Conservation (phyloP, 352 stramenopile genomes). For the Elongisporangium prolatum region DNA sequence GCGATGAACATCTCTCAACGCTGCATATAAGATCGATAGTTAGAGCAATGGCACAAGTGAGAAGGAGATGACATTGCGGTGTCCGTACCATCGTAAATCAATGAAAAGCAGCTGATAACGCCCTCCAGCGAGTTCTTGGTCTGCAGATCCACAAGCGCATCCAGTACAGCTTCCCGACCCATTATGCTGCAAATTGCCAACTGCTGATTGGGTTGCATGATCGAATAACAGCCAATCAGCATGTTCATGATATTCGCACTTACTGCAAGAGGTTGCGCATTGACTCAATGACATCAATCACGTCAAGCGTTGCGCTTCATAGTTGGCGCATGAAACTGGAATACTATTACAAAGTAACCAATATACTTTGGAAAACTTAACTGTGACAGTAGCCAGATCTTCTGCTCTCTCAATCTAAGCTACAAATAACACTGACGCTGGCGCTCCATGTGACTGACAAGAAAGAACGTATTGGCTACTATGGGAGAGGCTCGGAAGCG, state of each 20-base stretch:
- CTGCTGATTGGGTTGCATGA: neutral
- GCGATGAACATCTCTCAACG: conserved; percentile 41
- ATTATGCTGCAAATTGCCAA: conserved; percentile 9
- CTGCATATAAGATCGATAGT: conserved; percentile 13
- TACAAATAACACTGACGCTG: conserved; percentile 1
- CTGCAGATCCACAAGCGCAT: conserved; percentile 32
- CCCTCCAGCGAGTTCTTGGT: conserved; percentile 10
- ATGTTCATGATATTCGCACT: neutral
- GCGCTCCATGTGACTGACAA: neutral
- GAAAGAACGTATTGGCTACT: conserved; percentile 4
- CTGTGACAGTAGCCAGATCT: neutral
- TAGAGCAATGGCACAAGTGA: neutral
- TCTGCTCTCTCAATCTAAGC: conserved; percentile 1
- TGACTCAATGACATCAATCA: too few species aligned
- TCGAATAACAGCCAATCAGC: conserved; percentile 16
- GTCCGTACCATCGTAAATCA: conserved; percentile 23
- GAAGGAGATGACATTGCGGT: neutral
- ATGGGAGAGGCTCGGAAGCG: conserved; percentile 83
- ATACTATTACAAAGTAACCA: neutral
- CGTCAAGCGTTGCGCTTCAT: too few species aligned
- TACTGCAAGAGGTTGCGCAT: too few species aligned
- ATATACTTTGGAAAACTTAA: neutral
- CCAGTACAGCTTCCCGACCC: conserved; percentile 42
- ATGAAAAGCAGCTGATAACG: conserved; percentile 10
- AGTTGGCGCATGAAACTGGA: too few species aligned